These are phyloP conservation scores for Trichoderma sp. DNA, from an alignment of 2,329 filamentous ascomycete genomes.

Conservation along the genomic window DNA sequence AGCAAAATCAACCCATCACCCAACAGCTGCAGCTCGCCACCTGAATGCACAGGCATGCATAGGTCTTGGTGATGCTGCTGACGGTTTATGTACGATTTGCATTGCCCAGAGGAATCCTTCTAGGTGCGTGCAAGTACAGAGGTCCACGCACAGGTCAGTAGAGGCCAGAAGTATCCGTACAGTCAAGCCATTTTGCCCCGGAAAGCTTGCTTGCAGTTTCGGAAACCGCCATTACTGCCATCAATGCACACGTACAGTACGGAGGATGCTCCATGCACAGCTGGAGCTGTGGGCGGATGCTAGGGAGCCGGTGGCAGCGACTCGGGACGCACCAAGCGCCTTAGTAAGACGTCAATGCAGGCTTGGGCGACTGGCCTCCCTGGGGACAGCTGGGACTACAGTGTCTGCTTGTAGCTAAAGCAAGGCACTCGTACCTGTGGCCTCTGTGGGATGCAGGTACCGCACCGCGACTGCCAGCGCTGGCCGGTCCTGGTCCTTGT, in stretches of 20 bases:
- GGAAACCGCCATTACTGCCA: no score
- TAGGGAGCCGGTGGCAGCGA: not conserved
- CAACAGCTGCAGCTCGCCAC: not conserved
- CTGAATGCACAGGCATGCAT: not conserved
- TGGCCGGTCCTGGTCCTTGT: not conserved
- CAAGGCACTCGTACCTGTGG: not conserved
- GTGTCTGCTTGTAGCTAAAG: not conserved
- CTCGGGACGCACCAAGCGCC: not conserved
- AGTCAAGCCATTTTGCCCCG: not conserved
- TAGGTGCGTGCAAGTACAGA: not conserved
- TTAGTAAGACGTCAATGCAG: not conserved
- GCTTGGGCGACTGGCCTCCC: not conserved
- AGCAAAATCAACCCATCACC: slow-evolving; percentile 1
- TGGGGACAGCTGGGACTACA: not conserved
- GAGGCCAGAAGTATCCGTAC: not conserved
- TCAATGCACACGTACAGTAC: no score
- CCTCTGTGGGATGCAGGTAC: not conserved
- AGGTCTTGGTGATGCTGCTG: slow-evolving; percentile 9
- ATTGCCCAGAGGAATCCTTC: not conserved
- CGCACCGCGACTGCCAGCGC: not conserved
- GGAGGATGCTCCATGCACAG: not conserved
- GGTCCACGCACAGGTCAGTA: no score
- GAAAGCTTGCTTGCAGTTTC: not conserved
- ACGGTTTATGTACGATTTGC: not conserved
- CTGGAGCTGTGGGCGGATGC: not conserved